These are phyloP conservation scores for Ganoderma sinense DNA, from an alignment of 1,284 basidiomycete genomes.

Conservation along the genomic window DNA sequence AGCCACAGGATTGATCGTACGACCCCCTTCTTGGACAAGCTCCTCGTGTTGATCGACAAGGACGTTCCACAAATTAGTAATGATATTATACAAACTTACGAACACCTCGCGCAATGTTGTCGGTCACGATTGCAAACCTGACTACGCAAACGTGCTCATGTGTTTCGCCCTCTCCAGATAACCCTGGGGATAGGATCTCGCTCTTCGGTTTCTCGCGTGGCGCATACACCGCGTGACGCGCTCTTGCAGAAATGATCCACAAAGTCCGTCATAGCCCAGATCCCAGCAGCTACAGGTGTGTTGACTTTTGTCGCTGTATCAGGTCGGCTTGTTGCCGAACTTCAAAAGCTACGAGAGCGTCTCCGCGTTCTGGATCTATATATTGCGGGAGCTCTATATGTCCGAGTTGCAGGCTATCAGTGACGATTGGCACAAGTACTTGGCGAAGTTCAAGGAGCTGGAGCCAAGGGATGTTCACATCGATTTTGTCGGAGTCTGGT, in stretches of 20 bases:
- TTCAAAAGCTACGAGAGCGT: no score
- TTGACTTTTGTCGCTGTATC: not conserved
- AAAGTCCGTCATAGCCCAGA: conserved; percentile 39
- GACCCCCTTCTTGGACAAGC: no score
- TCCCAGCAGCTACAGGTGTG: not conserved
- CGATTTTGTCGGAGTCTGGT: conserved; percentile 65
- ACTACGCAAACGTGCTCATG: not conserved
- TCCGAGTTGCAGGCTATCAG: conserved; percentile 41
- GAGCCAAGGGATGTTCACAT: conserved; percentile 46
- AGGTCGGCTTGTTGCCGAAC: conserved; percentile 62
- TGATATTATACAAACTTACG: conserved; percentile 49
- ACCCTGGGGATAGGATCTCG: conserved; percentile 57
- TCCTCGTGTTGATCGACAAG: no score
- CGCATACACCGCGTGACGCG: conserved; percentile 61
- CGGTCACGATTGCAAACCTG: conserved; percentile 23
- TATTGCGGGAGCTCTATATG: conserved; percentile 53
- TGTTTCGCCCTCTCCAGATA: conserved; percentile 39
- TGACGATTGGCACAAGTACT: conserved; percentile 39
- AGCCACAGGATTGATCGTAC: no score
- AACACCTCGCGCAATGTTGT: conserved; percentile 72
- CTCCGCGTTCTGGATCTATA: conserved; percentile 47
- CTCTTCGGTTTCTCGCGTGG: conserved; percentile 73
- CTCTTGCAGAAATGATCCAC: conserved; percentile 63
- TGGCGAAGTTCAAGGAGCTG: conserved; percentile 48
- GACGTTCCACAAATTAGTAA: no score